Percentiles rank a stretch among this genome's conserved stretches.
Evolutionary conservation across 345 rosid species (phyloP).

Genomic region (Hypericum perforatum): DNA sequence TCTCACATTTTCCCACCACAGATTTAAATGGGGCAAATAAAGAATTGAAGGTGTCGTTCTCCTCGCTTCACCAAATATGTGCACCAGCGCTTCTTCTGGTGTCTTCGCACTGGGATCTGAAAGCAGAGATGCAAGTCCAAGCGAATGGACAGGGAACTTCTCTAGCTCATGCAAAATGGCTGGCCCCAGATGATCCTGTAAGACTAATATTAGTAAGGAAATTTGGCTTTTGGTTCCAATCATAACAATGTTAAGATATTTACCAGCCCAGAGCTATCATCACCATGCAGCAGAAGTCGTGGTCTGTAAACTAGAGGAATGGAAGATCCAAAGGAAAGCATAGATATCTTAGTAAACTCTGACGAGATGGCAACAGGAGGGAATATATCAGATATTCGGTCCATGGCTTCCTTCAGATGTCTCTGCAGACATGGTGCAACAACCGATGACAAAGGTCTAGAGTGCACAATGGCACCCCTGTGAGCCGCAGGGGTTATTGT

Average conservation of each 20-base stretch:
- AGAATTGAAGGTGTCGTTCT: constrained; percentile 92
- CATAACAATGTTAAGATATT: constrained; percentile 26
- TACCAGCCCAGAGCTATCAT: constrained; percentile 96
- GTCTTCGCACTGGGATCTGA: constrained; percentile 99
- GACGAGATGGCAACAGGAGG: constrained; percentile 61
- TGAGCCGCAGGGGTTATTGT: constrained; percentile 98
- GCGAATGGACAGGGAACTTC: constrained; percentile 92
- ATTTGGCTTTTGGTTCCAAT: constrained; percentile 32
- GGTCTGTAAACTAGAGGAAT: constrained; percentile 96
- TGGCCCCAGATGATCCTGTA: constrained; percentile 99
- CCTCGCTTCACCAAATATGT: constrained; percentile 97
- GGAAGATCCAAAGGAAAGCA: constrained; percentile 89
- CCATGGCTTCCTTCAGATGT: constrained; percentile 74
- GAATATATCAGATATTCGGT: constrained; percentile 56
- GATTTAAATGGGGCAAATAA: constrained; percentile 78
- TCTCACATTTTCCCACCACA: constrained; percentile 98
- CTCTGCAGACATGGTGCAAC: constrained; percentile 85
- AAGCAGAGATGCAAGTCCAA: constrained; percentile 96
- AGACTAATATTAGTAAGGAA: constrained; percentile 66
- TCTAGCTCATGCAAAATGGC: constrained; percentile 93
- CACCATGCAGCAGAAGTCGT: constrained; percentile 74
- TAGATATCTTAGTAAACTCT: constrained; percentile 74
- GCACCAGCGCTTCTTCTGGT: constrained; percentile 97
- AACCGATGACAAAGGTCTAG: constrained; percentile 87
- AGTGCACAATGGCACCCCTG: constrained; percentile 89